A percentile compares a stretch with the other conserved stretches of the same genome.
phyloP scores from a whole-genome alignment of 1,139 yeast species.

The Debaryomyces subglobosus region DNA sequence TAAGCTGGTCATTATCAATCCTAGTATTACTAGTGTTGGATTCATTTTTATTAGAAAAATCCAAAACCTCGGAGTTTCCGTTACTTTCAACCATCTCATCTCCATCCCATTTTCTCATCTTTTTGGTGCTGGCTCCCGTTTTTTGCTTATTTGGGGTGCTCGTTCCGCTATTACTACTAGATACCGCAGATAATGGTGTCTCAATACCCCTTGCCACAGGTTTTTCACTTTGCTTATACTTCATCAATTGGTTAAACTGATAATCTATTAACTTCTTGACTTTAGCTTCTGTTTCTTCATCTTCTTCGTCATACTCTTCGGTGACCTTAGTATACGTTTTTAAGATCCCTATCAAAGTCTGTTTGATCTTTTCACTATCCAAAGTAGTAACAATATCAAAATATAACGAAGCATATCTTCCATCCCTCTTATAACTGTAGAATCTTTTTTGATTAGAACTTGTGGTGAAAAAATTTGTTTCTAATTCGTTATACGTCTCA shows the following conservation, averaged over 20 bases:
- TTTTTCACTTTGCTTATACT: constrained; percentile 24
- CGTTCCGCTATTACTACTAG: constrained; percentile 17
- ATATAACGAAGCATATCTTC: constrained; percentile 40
- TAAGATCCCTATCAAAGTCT: constrained; percentile 36
- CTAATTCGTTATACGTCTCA: constrained; percentile 37
- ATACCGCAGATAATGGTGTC: not conserved
- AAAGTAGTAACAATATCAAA: constrained; percentile 45
- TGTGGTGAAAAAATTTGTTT: constrained; percentile 37
- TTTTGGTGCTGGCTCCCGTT: constrained; percentile 16
- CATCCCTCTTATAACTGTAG: constrained; percentile 34
- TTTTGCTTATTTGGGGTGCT: constrained; percentile 21
- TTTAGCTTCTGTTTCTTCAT: constrained; percentile 21
- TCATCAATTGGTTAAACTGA: constrained; percentile 43
- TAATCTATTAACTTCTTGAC: constrained; percentile 40
- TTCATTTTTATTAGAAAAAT: constrained; percentile 34
- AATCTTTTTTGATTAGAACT: constrained; percentile 39
- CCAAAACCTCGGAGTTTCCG: constrained; percentile 30
- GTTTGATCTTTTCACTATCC: constrained; percentile 43
- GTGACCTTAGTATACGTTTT: constrained; percentile 35
- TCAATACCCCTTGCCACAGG: constrained; percentile 10
- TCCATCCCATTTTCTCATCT: constrained; percentile 52
- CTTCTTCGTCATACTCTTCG: constrained; percentile 30
- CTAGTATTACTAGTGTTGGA: constrained; percentile 32
- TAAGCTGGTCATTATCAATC: constrained; percentile 30
- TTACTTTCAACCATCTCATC: constrained; percentile 38